A percentile compares a stretch with the other conserved stretches of the same genome.
These are phyloP conservation scores for Tetraselmis chui DNA, from an alignment of 139 green algal species.

Conservation along the genomic window DNA sequence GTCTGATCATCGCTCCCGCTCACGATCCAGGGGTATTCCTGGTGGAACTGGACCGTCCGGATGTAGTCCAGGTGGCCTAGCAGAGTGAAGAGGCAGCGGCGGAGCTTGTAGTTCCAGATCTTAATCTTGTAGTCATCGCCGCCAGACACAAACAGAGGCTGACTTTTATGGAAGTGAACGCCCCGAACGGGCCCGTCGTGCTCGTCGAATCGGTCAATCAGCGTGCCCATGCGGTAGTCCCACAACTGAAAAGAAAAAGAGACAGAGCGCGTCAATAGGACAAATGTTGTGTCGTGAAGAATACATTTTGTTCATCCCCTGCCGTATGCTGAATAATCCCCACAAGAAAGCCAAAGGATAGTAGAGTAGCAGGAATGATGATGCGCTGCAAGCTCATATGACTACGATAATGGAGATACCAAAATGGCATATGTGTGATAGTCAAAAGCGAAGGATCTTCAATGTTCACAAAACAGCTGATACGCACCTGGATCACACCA, in stretches of 20 bases:
- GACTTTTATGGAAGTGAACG: slow-evolving; percentile 92
- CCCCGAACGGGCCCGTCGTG: slow-evolving; percentile 96
- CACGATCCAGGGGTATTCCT: slow-evolving; percentile 97
- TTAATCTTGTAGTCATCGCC: slow-evolving; percentile 99
- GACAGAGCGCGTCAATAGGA: no score
- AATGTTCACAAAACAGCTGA: neutral
- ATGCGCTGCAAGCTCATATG: no score
- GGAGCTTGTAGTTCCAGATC: slow-evolving; percentile 98
- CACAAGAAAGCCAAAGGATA: no score
- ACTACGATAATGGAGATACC: no score
- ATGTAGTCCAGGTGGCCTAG: slow-evolving; percentile 99
- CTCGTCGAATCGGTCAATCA: slow-evolving; percentile 99
- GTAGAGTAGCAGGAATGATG: no score
- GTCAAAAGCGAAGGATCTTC: no score
- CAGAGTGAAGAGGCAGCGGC: slow-evolving; percentile 96
- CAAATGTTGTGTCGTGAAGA: no score
- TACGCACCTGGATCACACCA: slow-evolving; percentile 89
- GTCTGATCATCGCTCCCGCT: slow-evolving; percentile 95
- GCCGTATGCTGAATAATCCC: no score
- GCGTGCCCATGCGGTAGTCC: slow-evolving; percentile 99
- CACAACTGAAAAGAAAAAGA: slow-evolving; percentile 74
- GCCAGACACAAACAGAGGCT: slow-evolving; percentile 97
- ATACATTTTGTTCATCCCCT: no score
- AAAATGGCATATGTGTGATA: no score
- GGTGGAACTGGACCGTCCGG: slow-evolving; percentile 91